A percentile compares a stretch with the other conserved stretches of the same genome.
phyloP scores from a whole-genome alignment of 306 rosid species.

The Vicia faba region DNA sequence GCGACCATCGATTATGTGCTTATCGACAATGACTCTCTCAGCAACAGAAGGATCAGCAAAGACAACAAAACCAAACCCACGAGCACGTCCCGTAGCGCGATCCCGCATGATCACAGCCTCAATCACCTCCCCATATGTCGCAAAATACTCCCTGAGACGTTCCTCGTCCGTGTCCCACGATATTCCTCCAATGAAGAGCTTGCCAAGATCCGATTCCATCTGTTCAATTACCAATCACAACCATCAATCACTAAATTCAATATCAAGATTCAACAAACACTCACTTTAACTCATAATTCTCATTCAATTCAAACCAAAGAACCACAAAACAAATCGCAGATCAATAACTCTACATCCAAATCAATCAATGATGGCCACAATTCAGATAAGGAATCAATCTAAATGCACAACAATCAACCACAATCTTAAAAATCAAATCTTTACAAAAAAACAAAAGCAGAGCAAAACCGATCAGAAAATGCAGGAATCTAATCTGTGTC shows the following conservation, averaged over 20 bases:
- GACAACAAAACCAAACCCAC: slow-evolving; percentile 93
- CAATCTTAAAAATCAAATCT: slow-evolving; percentile 40
- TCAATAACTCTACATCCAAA: slow-evolving; percentile 28
- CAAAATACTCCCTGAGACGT: slow-evolving; percentile 87
- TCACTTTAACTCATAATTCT: slow-evolving; percentile 38
- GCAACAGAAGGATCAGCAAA: slow-evolving; percentile 95
- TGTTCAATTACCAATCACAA: slow-evolving; percentile 49
- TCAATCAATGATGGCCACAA: slow-evolving; percentile 39
- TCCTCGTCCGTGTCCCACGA: slow-evolving; percentile 99
- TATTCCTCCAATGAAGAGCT: slow-evolving; percentile 99
- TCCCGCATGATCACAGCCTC: slow-evolving; percentile 99
- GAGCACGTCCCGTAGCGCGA: slow-evolving; percentile 98
- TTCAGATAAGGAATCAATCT: slow-evolving; percentile 43
- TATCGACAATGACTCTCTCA: slow-evolving; percentile 90
- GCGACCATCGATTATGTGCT: slow-evolving; percentile 96
- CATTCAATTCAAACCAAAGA: slow-evolving; percentile 31
- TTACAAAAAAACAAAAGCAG: slow-evolving; percentile 31
- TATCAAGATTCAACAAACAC: slow-evolving; percentile 24
- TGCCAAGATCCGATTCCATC: slow-evolving; percentile 99
- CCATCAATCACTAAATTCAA: slow-evolving; percentile 42
- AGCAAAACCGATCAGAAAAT: slow-evolving; percentile 55
- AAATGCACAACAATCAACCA: slow-evolving; percentile 28
- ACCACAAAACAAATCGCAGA: slow-evolving; percentile 13
- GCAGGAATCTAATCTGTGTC: slow-evolving; percentile 40
- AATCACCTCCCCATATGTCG: slow-evolving; percentile 93